Evolutionary conservation across 1,284 basidiomycete genomes (phyloP).

Genomic region (Wallemia mellicola): DNA sequence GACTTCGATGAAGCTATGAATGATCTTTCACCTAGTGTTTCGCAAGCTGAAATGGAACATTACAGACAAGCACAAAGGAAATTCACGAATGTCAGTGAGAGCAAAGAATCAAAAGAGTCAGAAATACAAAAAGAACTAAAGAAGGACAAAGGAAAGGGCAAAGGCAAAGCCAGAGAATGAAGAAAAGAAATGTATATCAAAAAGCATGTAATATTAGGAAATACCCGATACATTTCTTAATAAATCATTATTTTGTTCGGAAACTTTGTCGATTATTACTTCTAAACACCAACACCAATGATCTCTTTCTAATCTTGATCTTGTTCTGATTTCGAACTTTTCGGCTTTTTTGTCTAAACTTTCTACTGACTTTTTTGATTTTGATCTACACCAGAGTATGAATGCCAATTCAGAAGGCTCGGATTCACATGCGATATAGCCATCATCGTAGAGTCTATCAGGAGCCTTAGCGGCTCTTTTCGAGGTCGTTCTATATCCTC

Average conservation of each 20-base stretch:
- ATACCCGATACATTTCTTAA: not conserved
- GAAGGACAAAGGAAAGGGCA: constrained; percentile 6
- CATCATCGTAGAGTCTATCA: not conserved
- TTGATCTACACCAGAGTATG: not conserved
- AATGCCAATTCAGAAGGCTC: not conserved
- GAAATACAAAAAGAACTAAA: too few relatives aligned
- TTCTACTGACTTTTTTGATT: not conserved
- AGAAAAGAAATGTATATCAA: not conserved
- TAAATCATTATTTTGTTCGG: not conserved
- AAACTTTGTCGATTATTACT: not conserved
- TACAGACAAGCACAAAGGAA: constrained; percentile 43
- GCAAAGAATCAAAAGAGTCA: too few relatives aligned
- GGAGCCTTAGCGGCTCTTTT: not conserved
- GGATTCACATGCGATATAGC: not conserved
- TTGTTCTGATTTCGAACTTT: not conserved
- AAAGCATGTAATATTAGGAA: not conserved
- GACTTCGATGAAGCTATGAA: constrained; percentile 52
- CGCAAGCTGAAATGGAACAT: constrained; percentile 59
- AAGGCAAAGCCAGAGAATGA: constrained; percentile 2
- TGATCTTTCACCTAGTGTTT: constrained; percentile 62
- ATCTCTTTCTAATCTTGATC: not conserved
- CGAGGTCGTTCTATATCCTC: not conserved
- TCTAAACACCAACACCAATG: not conserved
- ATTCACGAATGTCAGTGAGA: constrained; percentile 21
- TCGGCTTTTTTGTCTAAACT: not conserved